These are phyloP conservation scores for Ophiostoma montium DNA, from an alignment of 2,329 filamentous ascomycete genomes.

Conservation along the genomic window DNA sequence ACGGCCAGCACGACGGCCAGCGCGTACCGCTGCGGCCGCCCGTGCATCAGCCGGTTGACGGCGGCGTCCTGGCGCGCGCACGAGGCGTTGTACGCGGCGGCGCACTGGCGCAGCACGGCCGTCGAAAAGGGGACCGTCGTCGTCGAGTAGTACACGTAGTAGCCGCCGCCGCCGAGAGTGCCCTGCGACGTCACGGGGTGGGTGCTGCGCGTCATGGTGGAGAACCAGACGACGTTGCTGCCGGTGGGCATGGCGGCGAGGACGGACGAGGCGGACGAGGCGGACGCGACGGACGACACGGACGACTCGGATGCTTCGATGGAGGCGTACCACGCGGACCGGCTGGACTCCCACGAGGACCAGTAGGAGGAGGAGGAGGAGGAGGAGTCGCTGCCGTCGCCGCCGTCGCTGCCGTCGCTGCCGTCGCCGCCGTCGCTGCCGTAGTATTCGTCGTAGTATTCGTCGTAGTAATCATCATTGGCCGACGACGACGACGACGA, in stretches of 20 bases:
- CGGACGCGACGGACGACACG: too few relatives aligned
- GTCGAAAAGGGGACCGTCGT: background rate
- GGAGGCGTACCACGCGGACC: too few relatives aligned
- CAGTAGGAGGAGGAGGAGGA: too few relatives aligned
- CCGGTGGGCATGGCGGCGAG: too few relatives aligned
- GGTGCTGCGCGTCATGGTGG: background rate
- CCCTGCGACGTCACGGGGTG: background rate
- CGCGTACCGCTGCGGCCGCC: background rate
- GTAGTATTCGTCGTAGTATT: background rate
- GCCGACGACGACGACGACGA: too few relatives aligned
- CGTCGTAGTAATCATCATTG: background rate
- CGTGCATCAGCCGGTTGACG: slow-evolving; percentile 8
- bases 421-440: background rate
- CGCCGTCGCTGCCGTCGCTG: background rate
- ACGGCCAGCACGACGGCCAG: background rate
- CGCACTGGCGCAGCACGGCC: slow-evolving; percentile 4
- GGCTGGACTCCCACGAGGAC: too few relatives aligned
- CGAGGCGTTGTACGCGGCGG: background rate
- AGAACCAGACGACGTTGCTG: too few relatives aligned
- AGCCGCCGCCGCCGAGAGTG: too few relatives aligned
- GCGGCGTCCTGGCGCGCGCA: slow-evolving; percentile 12
- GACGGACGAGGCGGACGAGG: too few relatives aligned
- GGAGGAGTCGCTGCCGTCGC: background rate
- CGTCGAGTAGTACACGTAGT: too few relatives aligned
- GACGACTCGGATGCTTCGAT: too few relatives aligned